Conservation (phyloP, 2,329 filamentous ascomycete genomes). For the Fusarium brachygibbosum region DNA sequence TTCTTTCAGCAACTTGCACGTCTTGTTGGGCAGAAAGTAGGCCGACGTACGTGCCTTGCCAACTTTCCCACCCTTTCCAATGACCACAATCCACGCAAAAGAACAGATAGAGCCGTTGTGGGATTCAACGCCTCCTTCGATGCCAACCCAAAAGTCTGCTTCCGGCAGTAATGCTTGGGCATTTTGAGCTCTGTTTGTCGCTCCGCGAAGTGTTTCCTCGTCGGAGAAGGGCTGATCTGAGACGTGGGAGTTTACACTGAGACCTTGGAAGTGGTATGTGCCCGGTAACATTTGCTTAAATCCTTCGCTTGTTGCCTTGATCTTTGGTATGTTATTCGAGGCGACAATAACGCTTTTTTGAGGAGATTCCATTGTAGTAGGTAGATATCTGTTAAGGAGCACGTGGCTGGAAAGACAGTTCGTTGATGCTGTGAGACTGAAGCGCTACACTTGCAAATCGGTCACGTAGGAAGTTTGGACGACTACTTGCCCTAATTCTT, state of each 20-base stretch:
- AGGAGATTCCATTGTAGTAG: slow-evolving; percentile 2
- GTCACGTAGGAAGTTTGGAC: not conserved
- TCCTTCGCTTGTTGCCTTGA: slow-evolving; percentile 54
- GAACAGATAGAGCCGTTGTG: slow-evolving; percentile 49
- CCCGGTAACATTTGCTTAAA: slow-evolving; percentile 55
- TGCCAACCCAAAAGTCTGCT: slow-evolving; percentile 58
- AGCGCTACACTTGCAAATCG: not conserved
- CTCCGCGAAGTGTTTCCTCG: slow-evolving; percentile 56
- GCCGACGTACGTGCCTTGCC: slow-evolving; percentile 57
- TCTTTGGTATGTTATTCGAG: slow-evolving; percentile 58
- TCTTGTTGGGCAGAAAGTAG: slow-evolving; percentile 56
- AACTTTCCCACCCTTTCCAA: slow-evolving; percentile 45
- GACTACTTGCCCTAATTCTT: not conserved
- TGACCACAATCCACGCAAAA: slow-evolving; percentile 59
- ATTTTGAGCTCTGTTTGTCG: slow-evolving; percentile 54
- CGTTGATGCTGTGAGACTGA: not conserved
- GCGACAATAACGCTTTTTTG: slow-evolving; percentile 50
- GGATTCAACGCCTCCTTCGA: slow-evolving; percentile 58
- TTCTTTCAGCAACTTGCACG: slow-evolving; percentile 52
- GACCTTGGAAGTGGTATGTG: slow-evolving; percentile 45
- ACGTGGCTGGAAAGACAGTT: not conserved
- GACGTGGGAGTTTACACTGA: slow-evolving; percentile 56
- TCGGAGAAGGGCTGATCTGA: slow-evolving; percentile 58
- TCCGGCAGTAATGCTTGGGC: slow-evolving; percentile 50
- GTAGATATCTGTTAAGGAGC: not conserved